A percentile compares a stretch with the other conserved stretches of the same genome.
These are phyloP conservation scores for Wickerhamomyces canadensis DNA, from an alignment of 805 yeast genomes.

Conservation along the genomic window DNA sequence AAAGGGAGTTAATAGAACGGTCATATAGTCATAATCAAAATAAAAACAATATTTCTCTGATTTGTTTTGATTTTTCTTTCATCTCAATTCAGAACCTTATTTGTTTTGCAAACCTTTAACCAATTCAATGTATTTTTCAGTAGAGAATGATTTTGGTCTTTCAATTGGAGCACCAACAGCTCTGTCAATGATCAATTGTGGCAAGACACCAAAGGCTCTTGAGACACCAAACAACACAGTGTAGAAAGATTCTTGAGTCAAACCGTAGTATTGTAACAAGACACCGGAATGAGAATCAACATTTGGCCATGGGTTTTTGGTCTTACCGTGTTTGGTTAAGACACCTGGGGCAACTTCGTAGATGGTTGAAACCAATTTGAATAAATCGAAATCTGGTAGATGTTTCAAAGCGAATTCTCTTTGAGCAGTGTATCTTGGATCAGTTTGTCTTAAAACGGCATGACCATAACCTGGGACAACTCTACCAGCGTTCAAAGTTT, in stretches of 20 bases:
- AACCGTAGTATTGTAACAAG: conserved; percentile 77
- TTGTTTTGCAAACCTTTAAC: conserved; percentile 41
- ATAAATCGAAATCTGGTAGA: conserved; percentile 74
- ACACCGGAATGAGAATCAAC: conserved; percentile 89
- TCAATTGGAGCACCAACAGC: conserved; percentile 79
- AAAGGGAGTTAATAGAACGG: too few relatives aligned
- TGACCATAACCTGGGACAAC: conserved; percentile 89
- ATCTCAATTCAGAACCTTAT: conserved; percentile 7
- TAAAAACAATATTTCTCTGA: conserved; percentile 1
- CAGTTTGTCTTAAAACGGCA: conserved; percentile 83
- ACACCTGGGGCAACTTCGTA: conserved; percentile 82
- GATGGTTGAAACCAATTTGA: conserved; percentile 71
- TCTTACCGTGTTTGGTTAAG: conserved; percentile 79
- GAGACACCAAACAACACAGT: conserved; percentile 84
- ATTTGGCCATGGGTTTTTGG: conserved; percentile 92
- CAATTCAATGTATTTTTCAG: conserved; percentile 84
- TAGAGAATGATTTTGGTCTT: conserved; percentile 91
- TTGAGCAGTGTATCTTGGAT: conserved; percentile 83
- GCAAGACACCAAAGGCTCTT: conserved; percentile 81
- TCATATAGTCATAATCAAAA: conserved; percentile 8
- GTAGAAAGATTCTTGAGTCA: conserved; percentile 77
- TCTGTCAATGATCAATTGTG: conserved; percentile 81
- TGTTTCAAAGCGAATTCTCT: conserved; percentile 74
- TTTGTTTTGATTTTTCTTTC: too few relatives aligned
- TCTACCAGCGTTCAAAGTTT: conserved; percentile 72